Base-by-base conservation (phyloP, 257 asterid species). In the Anisodus tanguticus region DNA sequence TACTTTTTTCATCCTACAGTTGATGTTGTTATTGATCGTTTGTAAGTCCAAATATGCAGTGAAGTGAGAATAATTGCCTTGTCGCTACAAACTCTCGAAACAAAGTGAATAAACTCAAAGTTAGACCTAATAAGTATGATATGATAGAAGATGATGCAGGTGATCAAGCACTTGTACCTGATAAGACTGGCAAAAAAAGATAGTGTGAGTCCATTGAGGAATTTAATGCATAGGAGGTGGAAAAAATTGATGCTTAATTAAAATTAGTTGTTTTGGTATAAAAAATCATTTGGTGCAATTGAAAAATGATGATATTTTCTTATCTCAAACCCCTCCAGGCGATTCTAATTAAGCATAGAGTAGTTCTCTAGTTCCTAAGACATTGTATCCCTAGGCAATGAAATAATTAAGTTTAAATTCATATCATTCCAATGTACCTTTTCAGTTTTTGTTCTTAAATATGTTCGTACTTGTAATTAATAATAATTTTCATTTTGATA, bases 1-100 rank as follows among this genome's bases (percentile, higher is more conserved):
- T 87, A 57, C 83, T 87, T 39, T 87, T 22, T 87, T 83, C 88
- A 87, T 22, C 92, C 92, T 2, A 86, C 87, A 3, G 78, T 83
- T 86, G 90, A 86, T 6, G 49, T 87, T 4, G 81, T 89, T 2
- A 0, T 74, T 10, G 3, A 31, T 11, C 54, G 72, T 2, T 60
- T 72, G 4, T 39, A 6, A 8, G 11, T 49, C 54, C 1, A 8
- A 7, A 8, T 8, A 49, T 8, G 54, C 2, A 49, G 54, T 49
- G 3, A 49, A 49, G 8, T 49, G 11, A 49, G 8, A 49, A 0
- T 49, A 8, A 8, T 49, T 3, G 54, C 11, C 54, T 49, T 49
- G 11, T 6, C 8, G 9, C 10, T 49, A 10, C 9, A 49, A 49
- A 49, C 11, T 7, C 11, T 1, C 9, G 11, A 3, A 49, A 49